A percentile compares a stretch with the other conserved stretches of the same genome.
These are phyloP conservation scores for Mycena belliarum DNA, from an alignment of 768 basidiomycete genomes.

Conservation along the genomic window DNA sequence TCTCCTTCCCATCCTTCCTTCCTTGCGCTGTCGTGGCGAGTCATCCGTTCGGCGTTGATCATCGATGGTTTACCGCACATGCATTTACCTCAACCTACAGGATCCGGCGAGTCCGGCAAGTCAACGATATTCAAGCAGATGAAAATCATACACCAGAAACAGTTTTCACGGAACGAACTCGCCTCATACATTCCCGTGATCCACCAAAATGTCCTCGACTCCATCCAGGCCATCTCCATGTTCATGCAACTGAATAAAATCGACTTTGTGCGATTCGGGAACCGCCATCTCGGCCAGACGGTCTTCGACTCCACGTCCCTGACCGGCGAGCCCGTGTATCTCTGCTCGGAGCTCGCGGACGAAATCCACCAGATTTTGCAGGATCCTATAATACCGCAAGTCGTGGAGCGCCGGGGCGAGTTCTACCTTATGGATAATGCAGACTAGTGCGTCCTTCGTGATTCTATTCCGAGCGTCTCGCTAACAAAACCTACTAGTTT, in stretches of 20 bases:
- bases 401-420: conserved; percentile 62
- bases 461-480: not conserved
- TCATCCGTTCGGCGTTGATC: no score
- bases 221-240: no score
- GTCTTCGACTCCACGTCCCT: conserved; percentile 58
- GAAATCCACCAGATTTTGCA: conserved; percentile 72
- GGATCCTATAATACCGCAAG: conserved; percentile 60
- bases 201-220: conserved; percentile 86
- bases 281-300: conserved; percentile 65
- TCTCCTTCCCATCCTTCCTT: no score
- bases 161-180: conserved; percentile 79
- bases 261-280: no score
- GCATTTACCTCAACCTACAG: no score
- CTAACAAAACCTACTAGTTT: conserved; percentile 63
- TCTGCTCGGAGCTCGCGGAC: conserved; percentile 65
- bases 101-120: no score
- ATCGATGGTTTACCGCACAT: no score
- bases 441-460: conserved; percentile 57
- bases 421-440: no score
- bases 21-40: no score
- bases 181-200: conserved; percentile 75
- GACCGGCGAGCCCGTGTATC: conserved; percentile 41
- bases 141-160: conserved; percentile 96
- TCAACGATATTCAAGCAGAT: conserved; percentile 99
- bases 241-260: no score